Evolutionary conservation across 2,329 filamentous ascomycete species (phyloP), one percentile per base, ranked within the genome.

Genomic region (Trichophyton mentagrophytes): DNA sequence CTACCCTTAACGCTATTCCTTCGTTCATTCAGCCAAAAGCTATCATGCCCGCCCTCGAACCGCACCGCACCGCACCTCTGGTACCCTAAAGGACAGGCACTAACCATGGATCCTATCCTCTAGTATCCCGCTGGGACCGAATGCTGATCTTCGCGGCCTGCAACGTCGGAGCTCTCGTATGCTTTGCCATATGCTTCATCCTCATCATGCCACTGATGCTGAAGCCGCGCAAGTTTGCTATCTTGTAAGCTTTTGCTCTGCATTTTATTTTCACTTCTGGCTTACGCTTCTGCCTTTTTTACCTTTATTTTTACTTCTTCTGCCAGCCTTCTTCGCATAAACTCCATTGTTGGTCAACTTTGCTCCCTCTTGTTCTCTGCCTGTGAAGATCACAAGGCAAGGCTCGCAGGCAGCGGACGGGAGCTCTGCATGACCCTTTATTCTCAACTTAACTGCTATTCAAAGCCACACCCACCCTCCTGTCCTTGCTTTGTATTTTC

Each of bases 121-220:
- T 76, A 97, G 93, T 99, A 79, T 96, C 90, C 78, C 85, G 92
- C 77, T 97, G 92, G 93, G 93, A 99, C 77, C 88, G 92, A 61
- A 78, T 97, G 71, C 81, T 99, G 73, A 83, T 97, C 69, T 99
- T 99, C 76, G 86, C 83, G 66, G 90, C 86, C 70, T 95, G 92
- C 78, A 95, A 96, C 76, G 75, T 96, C 68, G 90, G 87, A 64
- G 90, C 93, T 65, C 80, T 90, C 65, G 89, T 88, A 67, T 92
- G 95, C 79, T 97, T 99, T 79, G 84, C 95, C 79, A 62, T 66
- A 53, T 91, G 89, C 79, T 95, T 97, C 78, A 86, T 86, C 67
- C 80, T 97, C 61, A 92, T 95, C 77, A 91, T 91, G 60, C 81
- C 91, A 63, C 81, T 96, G 66, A 82, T 88, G 66, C 75, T 90